Evolutionary conservation across 1,139 yeast species (phyloP).

Genomic region (Magnusiomyces magnusii): DNA sequence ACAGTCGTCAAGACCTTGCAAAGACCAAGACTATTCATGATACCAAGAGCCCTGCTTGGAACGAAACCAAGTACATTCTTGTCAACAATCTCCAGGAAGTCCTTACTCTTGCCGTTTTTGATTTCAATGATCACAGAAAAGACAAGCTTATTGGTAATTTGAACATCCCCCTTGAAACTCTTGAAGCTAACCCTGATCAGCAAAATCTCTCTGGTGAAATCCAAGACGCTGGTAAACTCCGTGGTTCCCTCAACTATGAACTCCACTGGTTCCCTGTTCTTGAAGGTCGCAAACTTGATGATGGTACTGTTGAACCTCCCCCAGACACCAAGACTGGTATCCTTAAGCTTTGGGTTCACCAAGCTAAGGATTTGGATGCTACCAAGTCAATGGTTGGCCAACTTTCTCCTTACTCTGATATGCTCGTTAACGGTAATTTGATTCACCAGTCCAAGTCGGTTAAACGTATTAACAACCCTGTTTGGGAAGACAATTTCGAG

Average conservation of each 20-base stretch:
- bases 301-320: constrained; percentile 79
- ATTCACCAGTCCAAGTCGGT: constrained; percentile 49
- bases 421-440: constrained; percentile 54
- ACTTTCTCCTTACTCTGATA: constrained; percentile 62
- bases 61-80: constrained; percentile 65
- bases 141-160: constrained; percentile 76
- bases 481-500: constrained; percentile 61
- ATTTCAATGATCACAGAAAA: constrained; percentile 69
- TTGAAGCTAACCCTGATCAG: constrained; percentile 49
- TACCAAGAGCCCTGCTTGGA: constrained; percentile 71
- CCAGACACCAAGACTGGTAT: constrained; percentile 95
- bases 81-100: constrained; percentile 76
- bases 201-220: constrained; percentile 49
- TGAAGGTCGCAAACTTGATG: constrained; percentile 66
- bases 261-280: constrained; percentile 72
- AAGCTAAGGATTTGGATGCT: constrained; percentile 63
- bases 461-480: constrained; percentile 60
- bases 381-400: constrained; percentile 59
- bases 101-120: constrained; percentile 58
- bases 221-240: constrained; percentile 66
- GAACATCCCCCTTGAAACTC: constrained; percentile 61
- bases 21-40: constrained; percentile 59
- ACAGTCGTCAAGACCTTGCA: constrained; percentile 47
- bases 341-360: constrained; percentile 60
- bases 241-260: constrained; percentile 67